Evolutionary conservation across 495 filamentous ascomycete genomes (phyloP).

Genomic region (Penicillium fimorum): DNA sequence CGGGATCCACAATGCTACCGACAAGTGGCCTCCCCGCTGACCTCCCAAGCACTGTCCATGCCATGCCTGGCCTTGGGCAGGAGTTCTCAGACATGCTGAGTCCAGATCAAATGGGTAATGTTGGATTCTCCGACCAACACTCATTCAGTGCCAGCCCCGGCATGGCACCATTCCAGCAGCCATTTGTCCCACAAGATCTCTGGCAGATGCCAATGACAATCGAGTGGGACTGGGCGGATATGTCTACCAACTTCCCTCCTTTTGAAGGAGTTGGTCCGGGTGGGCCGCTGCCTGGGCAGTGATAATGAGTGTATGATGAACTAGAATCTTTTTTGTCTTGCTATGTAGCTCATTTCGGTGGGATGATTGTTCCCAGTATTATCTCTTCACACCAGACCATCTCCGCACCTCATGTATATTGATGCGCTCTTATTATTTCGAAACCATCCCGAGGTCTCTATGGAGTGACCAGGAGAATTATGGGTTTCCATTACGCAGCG

Average conservation of each 20-base stretch:
- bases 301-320: conserved; percentile 20
- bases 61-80: conserved; percentile 37
- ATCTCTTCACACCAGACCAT: conserved; percentile 2
- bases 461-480: background rate
- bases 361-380: background rate
- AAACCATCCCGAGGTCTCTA: conserved; percentile 1
- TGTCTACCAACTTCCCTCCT: conserved; percentile 54
- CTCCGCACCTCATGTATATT: conserved; percentile 18
- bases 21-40: conserved; percentile 23
- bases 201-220: conserved; percentile 96
- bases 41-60: conserved; percentile 30
- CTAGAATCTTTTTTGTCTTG: background rate
- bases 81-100: conserved; percentile 43
- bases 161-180: conserved; percentile 72
- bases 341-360: conserved; percentile 7
- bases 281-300: conserved; percentile 27
- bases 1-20: conserved; percentile 37
- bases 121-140: conserved; percentile 45
- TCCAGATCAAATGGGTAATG: conserved; percentile 38
- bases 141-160: conserved; percentile 39
- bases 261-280: conserved; percentile 34
- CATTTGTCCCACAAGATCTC: conserved; percentile 92
- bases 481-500: conserved; percentile 9
- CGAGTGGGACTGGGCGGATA: conserved; percentile 98
- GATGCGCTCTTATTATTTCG: conserved; percentile 4